A percentile compares a stretch with the other conserved stretches of the same genome.
Evolutionary conservation across 108 stramenopile genomes (phyloP).

Genomic region (Mayamaea pseudoterrestris): DNA sequence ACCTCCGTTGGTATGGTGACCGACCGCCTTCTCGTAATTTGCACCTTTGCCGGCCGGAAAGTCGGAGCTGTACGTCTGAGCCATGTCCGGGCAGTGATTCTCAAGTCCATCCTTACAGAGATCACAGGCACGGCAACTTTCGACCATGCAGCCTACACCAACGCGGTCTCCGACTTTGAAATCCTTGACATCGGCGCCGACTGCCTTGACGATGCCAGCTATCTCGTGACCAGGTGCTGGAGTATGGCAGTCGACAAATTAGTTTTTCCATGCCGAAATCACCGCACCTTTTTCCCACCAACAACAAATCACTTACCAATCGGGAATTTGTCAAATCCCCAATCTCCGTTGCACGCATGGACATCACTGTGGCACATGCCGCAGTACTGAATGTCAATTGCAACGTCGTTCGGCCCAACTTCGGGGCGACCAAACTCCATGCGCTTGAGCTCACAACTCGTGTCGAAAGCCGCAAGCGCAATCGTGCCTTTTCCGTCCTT

Average conservation of each 20-base stretch:
- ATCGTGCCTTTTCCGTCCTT: background rate
- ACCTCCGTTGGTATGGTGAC: conserved; percentile 26
- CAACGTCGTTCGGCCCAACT: conserved; percentile 10
- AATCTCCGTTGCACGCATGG: conserved; percentile 23
- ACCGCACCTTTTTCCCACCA: conserved; percentile 9
- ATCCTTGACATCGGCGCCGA: conserved; percentile 38
- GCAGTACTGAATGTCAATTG: conserved; percentile 30
- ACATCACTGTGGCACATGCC: conserved; percentile 47
- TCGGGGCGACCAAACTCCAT: background rate
- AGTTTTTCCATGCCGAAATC: conserved; percentile 5
- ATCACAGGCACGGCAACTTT: conserved; percentile 39
- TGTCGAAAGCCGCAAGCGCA: conserved; percentile 1
- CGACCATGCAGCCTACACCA: conserved; percentile 56
- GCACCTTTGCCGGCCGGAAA: conserved; percentile 13
- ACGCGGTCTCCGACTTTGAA: conserved; percentile 50
- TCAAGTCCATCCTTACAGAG: conserved; percentile 33
- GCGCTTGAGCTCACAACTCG: background rate
- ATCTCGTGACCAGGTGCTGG: conserved; percentile 17
- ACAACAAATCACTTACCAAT: no score
- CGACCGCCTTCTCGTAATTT: conserved; percentile 9
- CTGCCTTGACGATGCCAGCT: conserved; percentile 28
- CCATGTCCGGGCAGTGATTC: conserved; percentile 20
- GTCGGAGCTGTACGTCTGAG: conserved; percentile 11
- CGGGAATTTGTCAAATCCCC: conserved; percentile 19
- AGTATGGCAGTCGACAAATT: no score